Evolutionary conservation across 139 green algal genomes (phyloP).

Genomic region (Chlorella ohadii): DNA sequence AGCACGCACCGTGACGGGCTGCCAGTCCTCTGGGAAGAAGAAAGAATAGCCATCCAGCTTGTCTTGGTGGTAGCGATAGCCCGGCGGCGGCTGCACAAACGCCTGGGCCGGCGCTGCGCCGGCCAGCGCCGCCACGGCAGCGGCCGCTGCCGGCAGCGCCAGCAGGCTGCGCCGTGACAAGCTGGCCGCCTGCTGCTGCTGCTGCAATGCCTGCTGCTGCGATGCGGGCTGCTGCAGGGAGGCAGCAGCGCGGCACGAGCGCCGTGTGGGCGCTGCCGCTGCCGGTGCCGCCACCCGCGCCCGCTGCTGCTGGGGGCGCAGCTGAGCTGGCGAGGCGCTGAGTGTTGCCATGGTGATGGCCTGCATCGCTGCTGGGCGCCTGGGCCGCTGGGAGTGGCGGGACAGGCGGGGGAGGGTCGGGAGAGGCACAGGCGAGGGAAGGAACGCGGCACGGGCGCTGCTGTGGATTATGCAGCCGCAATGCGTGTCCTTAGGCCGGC

Average conservation of each 20-base stretch:
- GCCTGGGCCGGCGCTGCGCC: not conserved
- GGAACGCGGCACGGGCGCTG: no score
- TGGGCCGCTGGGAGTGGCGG: no score
- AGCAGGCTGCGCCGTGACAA: conserved; percentile 10
- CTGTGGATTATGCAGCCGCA: no score
- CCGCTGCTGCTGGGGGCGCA: conserved; percentile 11
- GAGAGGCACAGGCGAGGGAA: no score
- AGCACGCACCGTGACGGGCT: conserved; percentile 67
- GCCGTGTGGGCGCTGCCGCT: not conserved
- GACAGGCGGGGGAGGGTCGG: no score
- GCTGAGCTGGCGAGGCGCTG: not conserved
- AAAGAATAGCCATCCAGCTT: conserved; percentile 92
- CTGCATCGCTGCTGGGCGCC: not conserved
- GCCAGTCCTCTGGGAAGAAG: conserved; percentile 79
- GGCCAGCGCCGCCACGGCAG: not conserved
- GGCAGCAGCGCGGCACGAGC: not conserved
- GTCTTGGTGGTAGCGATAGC: conserved; percentile 60
- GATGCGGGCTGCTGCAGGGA: not conserved
- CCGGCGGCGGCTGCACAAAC: conserved; percentile 20
- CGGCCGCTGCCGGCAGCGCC: not conserved
- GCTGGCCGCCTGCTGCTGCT: not conserved
- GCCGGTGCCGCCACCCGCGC: not conserved
- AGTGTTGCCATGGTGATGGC: not conserved
- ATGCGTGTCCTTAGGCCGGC: no score
- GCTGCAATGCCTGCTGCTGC: not conserved